phyloP scores from a whole-genome alignment of 805 yeast species.

The Kuraishia piskuri region DNA sequence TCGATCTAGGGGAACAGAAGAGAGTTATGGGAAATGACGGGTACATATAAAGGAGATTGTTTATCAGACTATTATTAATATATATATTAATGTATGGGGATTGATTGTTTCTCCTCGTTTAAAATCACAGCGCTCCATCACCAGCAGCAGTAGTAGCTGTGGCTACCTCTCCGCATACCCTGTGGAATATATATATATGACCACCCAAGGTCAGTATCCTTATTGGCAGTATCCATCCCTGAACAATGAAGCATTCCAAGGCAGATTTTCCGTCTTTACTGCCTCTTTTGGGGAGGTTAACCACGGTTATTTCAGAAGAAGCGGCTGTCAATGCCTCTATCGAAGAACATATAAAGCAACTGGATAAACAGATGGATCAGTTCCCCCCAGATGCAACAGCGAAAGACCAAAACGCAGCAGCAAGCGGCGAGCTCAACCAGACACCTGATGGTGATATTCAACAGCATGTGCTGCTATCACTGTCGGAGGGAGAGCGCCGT shows the following conservation, averaged over 20 bases:
- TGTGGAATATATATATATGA: too few relatives aligned
- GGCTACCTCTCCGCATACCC: too few relatives aligned
- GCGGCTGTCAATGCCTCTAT: neutral
- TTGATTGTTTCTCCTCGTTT: too few relatives aligned
- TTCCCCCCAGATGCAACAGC: neutral
- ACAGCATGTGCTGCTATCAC: neutral
- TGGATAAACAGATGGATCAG: neutral
- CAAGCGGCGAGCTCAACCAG: neutral
- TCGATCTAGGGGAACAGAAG: too few relatives aligned
- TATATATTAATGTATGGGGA: too few relatives aligned
- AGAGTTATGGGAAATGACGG: too few relatives aligned
- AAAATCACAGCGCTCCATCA: too few relatives aligned
- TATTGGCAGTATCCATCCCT: neutral
- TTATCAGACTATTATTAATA: too few relatives aligned
- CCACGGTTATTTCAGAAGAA: neutral
- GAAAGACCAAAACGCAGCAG: neutral
- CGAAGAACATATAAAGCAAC: neutral
- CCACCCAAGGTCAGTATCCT: too few relatives aligned
- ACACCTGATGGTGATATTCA: neutral
- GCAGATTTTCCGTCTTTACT: neutral
- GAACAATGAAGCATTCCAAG: neutral
- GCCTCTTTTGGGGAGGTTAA: neutral
- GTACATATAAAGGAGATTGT: too few relatives aligned
- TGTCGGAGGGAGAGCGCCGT: constrained; percentile 6
- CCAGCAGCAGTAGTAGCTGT: too few relatives aligned